Evolutionary conservation across 177 flowering plant genomes (phyloP).

Genomic region (Vitis hybrid): DNA sequence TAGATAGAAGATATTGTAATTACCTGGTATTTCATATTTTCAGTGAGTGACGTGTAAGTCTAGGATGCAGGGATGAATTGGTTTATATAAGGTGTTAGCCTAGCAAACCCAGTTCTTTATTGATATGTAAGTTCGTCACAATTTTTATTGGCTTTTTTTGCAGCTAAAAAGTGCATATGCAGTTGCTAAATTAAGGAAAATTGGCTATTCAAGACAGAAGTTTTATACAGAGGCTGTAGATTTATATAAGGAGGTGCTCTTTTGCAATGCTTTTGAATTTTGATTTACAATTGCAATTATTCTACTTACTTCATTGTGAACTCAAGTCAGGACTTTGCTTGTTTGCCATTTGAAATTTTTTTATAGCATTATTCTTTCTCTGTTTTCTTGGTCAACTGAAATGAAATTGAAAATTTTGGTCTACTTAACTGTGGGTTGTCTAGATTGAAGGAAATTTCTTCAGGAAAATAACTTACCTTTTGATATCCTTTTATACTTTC

Average conservation of each 20-base stretch:
- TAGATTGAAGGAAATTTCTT: background rate
- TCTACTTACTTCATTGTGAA: background rate
- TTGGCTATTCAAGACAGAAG: constrained; percentile 70
- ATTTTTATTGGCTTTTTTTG: constrained; percentile 10
- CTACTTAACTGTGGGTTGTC: background rate
- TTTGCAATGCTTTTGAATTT: background rate
- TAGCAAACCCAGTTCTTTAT: background rate
- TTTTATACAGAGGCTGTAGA: constrained; percentile 74
- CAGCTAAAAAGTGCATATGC: constrained; percentile 96
- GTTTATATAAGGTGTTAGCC: background rate
- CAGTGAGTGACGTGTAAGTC: too few species aligned
- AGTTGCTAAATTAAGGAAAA: constrained; percentile 68
- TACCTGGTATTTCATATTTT: too few species aligned
- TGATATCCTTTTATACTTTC: background rate
- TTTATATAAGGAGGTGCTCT: constrained; percentile 73
- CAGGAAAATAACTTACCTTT: background rate
- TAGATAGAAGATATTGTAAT: too few species aligned
- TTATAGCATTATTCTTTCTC: background rate
- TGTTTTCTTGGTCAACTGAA: background rate
- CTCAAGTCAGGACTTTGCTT: background rate
- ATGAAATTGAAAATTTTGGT: background rate
- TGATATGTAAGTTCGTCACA: background rate
- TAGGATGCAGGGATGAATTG: too few species aligned
- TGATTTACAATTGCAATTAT: background rate
- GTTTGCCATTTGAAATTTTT: background rate